A percentile compares a stretch with the other conserved stretches of the same genome.
Evolutionary conservation across 1,139 yeast species (phyloP).

Genomic region (Debaryomyces robertsiae): DNA sequence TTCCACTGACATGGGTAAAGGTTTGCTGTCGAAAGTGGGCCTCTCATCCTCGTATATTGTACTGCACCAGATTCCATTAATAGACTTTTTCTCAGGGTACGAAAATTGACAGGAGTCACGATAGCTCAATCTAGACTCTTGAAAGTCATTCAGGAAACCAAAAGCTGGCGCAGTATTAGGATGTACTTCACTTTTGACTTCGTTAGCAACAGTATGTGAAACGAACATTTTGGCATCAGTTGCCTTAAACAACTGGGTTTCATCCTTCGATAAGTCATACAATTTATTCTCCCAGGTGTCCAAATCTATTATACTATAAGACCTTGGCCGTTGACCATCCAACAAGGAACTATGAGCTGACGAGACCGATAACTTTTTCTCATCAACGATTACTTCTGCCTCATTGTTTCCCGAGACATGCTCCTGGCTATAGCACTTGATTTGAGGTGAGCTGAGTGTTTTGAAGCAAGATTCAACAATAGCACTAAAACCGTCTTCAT

Average conservation of each 20-base stretch:
- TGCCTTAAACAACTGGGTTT: not conserved
- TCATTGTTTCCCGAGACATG: not conserved
- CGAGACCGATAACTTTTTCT: not conserved
- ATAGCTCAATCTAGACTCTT: not conserved
- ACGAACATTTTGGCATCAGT: not conserved
- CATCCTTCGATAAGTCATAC: not conserved
- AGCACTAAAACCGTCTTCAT: slow-evolving; percentile 7
- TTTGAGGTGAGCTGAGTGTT: slow-evolving; percentile 5
- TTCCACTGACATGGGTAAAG: slow-evolving; percentile 1
- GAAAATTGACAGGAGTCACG: not conserved
- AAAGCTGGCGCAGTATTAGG: not conserved
- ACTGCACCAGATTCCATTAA: not conserved
- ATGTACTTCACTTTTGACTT: not conserved
- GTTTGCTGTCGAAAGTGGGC: not conserved
- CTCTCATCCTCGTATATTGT: not conserved
- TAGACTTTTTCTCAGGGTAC: not conserved
- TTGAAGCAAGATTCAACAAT: slow-evolving; percentile 10
- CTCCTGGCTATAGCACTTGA: not conserved
- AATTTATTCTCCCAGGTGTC: not conserved
- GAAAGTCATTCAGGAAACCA: not conserved
- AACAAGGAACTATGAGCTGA: not conserved
- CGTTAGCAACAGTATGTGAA: not conserved
- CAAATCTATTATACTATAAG: not conserved
- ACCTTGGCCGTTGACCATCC: slow-evolving; percentile 5
- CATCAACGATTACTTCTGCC: slow-evolving; percentile 1